Base-by-base conservation (phyloP, 2,329 filamentous ascomycete genomes). In the Claviceps cyperi region DNA sequence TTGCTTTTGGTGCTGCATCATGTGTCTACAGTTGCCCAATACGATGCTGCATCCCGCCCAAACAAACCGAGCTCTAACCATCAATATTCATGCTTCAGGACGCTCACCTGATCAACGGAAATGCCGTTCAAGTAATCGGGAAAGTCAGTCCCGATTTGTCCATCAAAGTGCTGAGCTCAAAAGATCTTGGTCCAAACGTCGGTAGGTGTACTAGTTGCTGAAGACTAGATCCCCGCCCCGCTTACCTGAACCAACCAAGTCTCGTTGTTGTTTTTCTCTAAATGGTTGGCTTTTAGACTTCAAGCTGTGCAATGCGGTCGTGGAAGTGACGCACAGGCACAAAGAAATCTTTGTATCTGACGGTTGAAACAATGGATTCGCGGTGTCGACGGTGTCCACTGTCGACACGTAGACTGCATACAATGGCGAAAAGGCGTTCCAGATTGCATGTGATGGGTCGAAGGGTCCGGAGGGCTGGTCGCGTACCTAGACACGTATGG, bases 251-350 rank as follows among this genome's bases (percentile, higher is more conserved):
- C 9, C 28, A 32, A 11, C 28, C 3, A 11, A 1, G 1, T 32
- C 28, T 32, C 28, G 11, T 32, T 9, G 2, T 38, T 37, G 6
- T 7, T 2, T 28, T 15, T n/a, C 5, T 11, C n/a, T 22, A 35
- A 46, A 41, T 45, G 32, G 2, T 43, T 22, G 40, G 22, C 40
- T 8, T 24, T 1, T 52, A 91, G 89, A 96, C 68, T 86, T 85
- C 66, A 75, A 74, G 49, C 76, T 87, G 36, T 84, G 81, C 53
- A 81, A 86, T 51, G 79, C 83, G 0, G 84, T 96, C 3, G 90
- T 95, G 15, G 86, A 96, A 51, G 83, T 81, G 37, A 92, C 88
- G 36, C 90, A 96, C 67, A 77, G 81, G 47, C 80, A 88, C 63
- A 86, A 84, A 61, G 73, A 80, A 53, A 83, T 97, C 48, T 96